Base-by-base conservation (phyloP, 2,329 filamentous ascomycete species). In the Neonectria hederae region DNA sequence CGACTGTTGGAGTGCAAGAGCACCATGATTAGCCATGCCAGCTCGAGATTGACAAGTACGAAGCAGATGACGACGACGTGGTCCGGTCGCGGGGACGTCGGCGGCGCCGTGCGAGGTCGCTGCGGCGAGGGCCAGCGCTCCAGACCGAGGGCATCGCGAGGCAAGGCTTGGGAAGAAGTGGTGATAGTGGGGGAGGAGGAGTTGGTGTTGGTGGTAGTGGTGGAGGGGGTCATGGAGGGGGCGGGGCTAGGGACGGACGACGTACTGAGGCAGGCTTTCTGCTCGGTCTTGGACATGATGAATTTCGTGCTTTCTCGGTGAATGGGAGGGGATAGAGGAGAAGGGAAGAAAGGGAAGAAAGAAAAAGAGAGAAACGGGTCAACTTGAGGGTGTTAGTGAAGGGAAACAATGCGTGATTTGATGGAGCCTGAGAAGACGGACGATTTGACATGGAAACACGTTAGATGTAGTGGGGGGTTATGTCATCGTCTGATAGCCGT, bases 1-100 rank as follows among this genome's bases (percentile, higher is more conserved):
- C 96, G 87, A 99, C 92, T 94, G 76, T 77, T 78, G 54, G 79
- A 80, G 70, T 82, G 82, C 72, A 85, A 76, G 54, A 88, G 76
- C 77, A 87, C 78, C 74, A 85, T 79, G 65, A 86, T 87, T 86
- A 89, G 85, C 85, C 84, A 88, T 63, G 81, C 82, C 62, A 87
- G 73, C 77, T 89, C 84, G 62, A 89, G 76, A 72, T 87, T 87
- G 62, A 87, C 72, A 68, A 89, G 79, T 66, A 85, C 77, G 72
- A 85, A 87, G 74, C 83, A 83, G 58, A 80, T 75, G 56, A 81
- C 78, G 56, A 87, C 79, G 59, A 86, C 71, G 65, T 78, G 79
- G 74, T 78, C 77, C 62, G 75, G 75, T 42, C 63, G 67, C 49
- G 49, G 62, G 24, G 52, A 5, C 59, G 62, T 59, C 24, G 46